These are phyloP conservation scores for Orychophragmus violaceus DNA, from an alignment of 345 rosid species.

Conservation along the genomic window DNA sequence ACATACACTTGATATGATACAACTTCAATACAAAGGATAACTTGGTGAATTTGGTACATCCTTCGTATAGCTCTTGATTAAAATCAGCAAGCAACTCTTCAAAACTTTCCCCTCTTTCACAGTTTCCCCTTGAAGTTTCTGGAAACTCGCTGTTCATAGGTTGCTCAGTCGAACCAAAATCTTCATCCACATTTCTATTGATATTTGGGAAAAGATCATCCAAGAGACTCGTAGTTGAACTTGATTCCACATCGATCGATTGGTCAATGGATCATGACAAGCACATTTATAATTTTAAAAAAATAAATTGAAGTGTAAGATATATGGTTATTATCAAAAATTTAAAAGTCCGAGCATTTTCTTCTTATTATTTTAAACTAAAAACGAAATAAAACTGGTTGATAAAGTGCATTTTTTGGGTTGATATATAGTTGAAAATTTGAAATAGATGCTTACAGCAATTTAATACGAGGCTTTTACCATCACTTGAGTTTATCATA, in stretches of 20 bases:
- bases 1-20: too few relatives aligned
- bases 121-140: not conserved
- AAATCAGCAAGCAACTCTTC: not conserved
- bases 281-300: not conserved
- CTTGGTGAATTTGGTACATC: not conserved
- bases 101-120: not conserved
- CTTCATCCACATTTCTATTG: too few relatives aligned
- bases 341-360: not conserved
- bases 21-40: too few relatives aligned
- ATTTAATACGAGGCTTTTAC: not conserved
- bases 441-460: not conserved
- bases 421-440: not conserved
- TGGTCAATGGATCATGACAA: conserved; percentile 22
- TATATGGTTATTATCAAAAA: not conserved
- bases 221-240: not conserved
- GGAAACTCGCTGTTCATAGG: not conserved
- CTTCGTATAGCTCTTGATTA: not conserved
- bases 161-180: too few relatives aligned
- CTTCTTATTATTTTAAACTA: not conserved
- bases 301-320: not conserved
- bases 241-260: too few relatives aligned
- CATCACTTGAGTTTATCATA: not conserved
- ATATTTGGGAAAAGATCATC: too few relatives aligned
- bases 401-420: not conserved
- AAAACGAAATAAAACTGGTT: not conserved